Percentiles rank a stretch among this genome's conserved stretches.
phyloP scores from a whole-genome alignment of 495 filamentous ascomycete genomes.

The Penicillium ochrochloron region DNA sequence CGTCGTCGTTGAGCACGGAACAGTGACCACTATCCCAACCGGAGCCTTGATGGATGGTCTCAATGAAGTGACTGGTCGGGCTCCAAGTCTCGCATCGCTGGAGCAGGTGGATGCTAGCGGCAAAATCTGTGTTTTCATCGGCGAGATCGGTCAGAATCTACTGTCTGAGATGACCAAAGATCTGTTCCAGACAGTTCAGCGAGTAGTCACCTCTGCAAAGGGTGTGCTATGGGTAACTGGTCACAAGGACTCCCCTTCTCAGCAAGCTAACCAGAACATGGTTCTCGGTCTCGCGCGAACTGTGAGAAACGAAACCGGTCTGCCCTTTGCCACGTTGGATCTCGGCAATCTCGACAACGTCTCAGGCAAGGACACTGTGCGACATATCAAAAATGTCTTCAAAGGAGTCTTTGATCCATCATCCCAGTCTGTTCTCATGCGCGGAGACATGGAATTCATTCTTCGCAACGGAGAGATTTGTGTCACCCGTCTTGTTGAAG shows the following conservation, averaged over 20 bases:
- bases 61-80: conserved; percentile 20
- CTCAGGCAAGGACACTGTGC: conserved; percentile 16
- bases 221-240: conserved; percentile 39
- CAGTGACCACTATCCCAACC: conserved; percentile 20
- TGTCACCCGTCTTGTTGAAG: conserved; percentile 37
- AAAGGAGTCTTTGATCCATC: conserved; percentile 26
- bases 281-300: conserved; percentile 38
- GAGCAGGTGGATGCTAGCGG: conserved; percentile 25
- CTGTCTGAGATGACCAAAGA: conserved; percentile 29
- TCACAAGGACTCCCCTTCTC: conserved; percentile 18
- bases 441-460: conserved; percentile 37
- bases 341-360: conserved; percentile 29
- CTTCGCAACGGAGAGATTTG: conserved; percentile 32
- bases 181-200: conserved; percentile 34
- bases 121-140: conserved; percentile 43
- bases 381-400: conserved; percentile 36
- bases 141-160: conserved; percentile 28
- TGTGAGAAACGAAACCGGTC: conserved; percentile 37
- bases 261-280: conserved; percentile 34
- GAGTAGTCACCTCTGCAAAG: conserved; percentile 25
- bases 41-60: conserved; percentile 19
- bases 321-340: conserved; percentile 37
- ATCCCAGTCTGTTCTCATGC: conserved; percentile 23
- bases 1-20: conserved; percentile 26
- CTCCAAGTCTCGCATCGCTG: conserved; percentile 13